Evolutionary conservation across 257 asterid species (phyloP), one percentile per base, ranked within the genome.

Genomic region (Solanum neorickii): DNA sequence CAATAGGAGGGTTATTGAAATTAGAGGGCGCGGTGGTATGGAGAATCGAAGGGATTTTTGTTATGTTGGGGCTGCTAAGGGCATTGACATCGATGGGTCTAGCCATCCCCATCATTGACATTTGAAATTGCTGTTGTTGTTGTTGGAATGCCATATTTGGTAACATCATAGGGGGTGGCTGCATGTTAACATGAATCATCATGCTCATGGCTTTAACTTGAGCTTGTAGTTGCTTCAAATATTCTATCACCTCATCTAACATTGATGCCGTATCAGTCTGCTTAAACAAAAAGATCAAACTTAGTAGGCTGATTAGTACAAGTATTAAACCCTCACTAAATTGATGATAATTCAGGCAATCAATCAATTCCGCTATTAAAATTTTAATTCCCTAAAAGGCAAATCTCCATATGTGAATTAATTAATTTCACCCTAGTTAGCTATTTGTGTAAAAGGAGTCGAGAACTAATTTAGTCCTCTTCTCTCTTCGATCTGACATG

Each of bases 241-340:
- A 91, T 31, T 94, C 96, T 76, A 96, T 94, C 49, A 92, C 98
- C 91, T 96, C 98, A 89, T 93, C 96, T 37, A 96, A 86, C 95
- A 96, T 93, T 18, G 98, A 94, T 18, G 98, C 96, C 89, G 93
- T 94, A 84, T 96, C 94, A 1, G 94, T 94, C 98, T 95, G 91
- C 49, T 66, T 23, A 62, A 84, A 25, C 9, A n/a, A 70, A 31
- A 33, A 33, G 18, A 33, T 9, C 2, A 42, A 35, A 77, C 62
- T 76, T 41, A 75, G 20, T 12, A 69, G 23, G 76, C 3, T 27
- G 37, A 29, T 12, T 52, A 16, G 18, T 49, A 49, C 60, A 49
- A 5, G 60, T 49, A 52, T 49, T 16, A 49, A 16, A 49, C 21
- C 23, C 60, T 49, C 60, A 49, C 60, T 49, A 6, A 49, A 3